phyloP scores from a whole-genome alignment of 495 filamentous ascomycete species.

The Pseudomonodictys pantanalensis region DNA sequence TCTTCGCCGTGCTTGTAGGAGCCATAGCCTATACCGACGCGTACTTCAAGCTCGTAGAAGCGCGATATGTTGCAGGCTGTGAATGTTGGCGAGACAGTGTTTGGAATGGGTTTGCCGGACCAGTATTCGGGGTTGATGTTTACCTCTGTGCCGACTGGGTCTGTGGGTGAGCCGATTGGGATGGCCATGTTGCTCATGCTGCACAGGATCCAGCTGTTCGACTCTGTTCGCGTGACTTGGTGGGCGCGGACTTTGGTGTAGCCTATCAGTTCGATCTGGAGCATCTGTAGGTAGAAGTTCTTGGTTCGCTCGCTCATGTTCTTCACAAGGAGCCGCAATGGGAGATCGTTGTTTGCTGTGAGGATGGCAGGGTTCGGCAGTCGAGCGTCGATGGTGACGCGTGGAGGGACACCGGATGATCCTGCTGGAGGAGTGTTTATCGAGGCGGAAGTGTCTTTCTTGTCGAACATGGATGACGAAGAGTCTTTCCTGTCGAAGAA shows the following conservation, averaged over 20 bases:
- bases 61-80: slow-evolving; percentile 83
- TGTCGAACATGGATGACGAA: slow-evolving; percentile 16
- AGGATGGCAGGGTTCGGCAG: slow-evolving; percentile 85
- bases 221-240: slow-evolving; percentile 63
- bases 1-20: slow-evolving; percentile 36
- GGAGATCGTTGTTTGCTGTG: slow-evolving; percentile 81
- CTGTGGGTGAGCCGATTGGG: slow-evolving; percentile 55
- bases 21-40: slow-evolving; percentile 67
- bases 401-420: slow-evolving; percentile 42
- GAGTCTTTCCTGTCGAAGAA: slow-evolving; percentile 26
- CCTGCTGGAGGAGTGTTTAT: slow-evolving; percentile 22
- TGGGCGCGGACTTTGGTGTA: slow-evolving; percentile 75
- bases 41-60: slow-evolving; percentile 77
- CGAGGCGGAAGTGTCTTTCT: slow-evolving; percentile 15
- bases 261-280: slow-evolving; percentile 79
- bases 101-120: slow-evolving; percentile 67
- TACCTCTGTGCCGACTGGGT: slow-evolving; percentile 62
- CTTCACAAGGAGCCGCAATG: slow-evolving; percentile 72
- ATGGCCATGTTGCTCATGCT: slow-evolving; percentile 66
- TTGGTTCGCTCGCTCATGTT: slow-evolving; percentile 65
- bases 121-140: slow-evolving; percentile 66
- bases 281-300: slow-evolving; percentile 66
- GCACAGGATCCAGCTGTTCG: slow-evolving; percentile 64
- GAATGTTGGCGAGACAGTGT: slow-evolving; percentile 81
- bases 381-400: slow-evolving; percentile 69